Percentiles rank a stretch among this genome's conserved stretches.
These are phyloP conservation scores for Epicoccum nigrum DNA, from an alignment of 2,329 filamentous ascomycete genomes.

Conservation along the genomic window DNA sequence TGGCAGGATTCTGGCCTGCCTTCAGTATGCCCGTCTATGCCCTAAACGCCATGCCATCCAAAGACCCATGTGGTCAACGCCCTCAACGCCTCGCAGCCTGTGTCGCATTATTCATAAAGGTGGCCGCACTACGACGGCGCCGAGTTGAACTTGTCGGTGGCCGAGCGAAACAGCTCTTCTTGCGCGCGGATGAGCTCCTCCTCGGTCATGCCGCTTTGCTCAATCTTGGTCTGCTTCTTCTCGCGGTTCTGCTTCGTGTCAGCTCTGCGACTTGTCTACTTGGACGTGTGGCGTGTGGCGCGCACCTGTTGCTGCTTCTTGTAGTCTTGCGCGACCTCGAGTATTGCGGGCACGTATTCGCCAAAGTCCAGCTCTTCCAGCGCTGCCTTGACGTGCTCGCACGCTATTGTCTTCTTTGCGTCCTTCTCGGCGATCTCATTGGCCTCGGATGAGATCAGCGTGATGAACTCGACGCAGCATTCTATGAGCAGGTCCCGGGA, in stretches of 20 bases:
- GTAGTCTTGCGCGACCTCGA: conserved; percentile 86
- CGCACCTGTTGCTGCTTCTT: conserved; percentile 89
- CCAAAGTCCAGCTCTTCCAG: conserved; percentile 90
- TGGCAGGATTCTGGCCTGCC: conserved; percentile 10
- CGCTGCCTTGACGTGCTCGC: conserved; percentile 95
- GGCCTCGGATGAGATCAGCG: conserved; percentile 95
- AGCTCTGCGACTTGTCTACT: conserved; percentile 2
- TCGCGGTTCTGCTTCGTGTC: conserved; percentile 73
- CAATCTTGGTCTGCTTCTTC: conserved; percentile 97
- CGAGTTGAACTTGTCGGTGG: conserved; percentile 72
- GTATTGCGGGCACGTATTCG: conserved; percentile 87
- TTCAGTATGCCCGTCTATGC: conserved; percentile 24
- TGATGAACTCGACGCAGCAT: conserved; percentile 99
- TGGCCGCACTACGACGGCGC: conserved; percentile 47
- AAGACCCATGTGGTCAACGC: conserved; percentile 25
- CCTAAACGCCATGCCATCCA: conserved; percentile 31
- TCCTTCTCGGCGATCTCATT: conserved; percentile 99
- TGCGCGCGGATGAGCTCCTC: conserved; percentile 90
- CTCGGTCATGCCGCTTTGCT: conserved; percentile 88
- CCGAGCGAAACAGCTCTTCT: conserved; percentile 86
- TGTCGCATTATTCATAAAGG: conserved; percentile 17
- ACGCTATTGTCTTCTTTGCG: conserved; percentile 98
- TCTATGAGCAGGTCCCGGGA: conserved; percentile 94
- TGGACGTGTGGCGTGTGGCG: not conserved
- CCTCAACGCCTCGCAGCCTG: conserved; percentile 32